Base-by-base conservation (phyloP, 2,329 filamentous ascomycete species). In the Penicillium sp. region DNA sequence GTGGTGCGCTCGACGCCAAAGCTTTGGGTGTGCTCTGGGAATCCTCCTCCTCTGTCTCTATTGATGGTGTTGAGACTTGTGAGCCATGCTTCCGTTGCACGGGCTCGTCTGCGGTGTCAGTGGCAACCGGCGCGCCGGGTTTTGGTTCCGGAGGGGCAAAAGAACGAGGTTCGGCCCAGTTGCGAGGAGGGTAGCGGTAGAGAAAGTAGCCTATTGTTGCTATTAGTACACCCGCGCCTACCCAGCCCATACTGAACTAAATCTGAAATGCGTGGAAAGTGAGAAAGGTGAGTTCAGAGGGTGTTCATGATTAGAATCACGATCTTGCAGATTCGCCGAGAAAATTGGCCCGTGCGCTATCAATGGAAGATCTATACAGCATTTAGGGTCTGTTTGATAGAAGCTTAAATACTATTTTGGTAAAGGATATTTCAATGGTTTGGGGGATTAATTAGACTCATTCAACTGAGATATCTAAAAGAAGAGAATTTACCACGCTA, bases 201-300 rank as follows among this genome's bases (percentile, higher is more conserved):
- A 76, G 66, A 23, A 80, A 59, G 59, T 75, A 77, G 41, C 70
- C 72, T 38, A 74, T 62, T 9, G 78, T 74, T 29, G 74, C 68
- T 51, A 78, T 57, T 25, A 81, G 59, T 29, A 72, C 67, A 33
- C 69, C 74, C 31, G 77, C 66, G 36, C 73, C 74, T 59, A 77
- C 65, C 68, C 75, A 76, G 59, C 75, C 78, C 78, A 80, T 80
- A 9, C 53, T 61, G 65, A 65, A 59, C 59, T 61, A 48, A 39
- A 31, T 44, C 21, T 19, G 25, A 35, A 41, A 19, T 19, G 29
- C 4, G 38, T 29, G 15, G 25, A 19, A 17, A 31, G 38, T 41
- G n/a, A 39, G 13, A n/a, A 17, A 25, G n/a, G 25, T 41, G 49
- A 35, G 29, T 43, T 21, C 12, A 41, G 21, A 47, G 9, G 15